Evolutionary conservation across 225 moss, liverwort and hornwort genomes (phyloP), one percentile per base, ranked within the genome.

Genomic region (Bryum argenteum): DNA sequence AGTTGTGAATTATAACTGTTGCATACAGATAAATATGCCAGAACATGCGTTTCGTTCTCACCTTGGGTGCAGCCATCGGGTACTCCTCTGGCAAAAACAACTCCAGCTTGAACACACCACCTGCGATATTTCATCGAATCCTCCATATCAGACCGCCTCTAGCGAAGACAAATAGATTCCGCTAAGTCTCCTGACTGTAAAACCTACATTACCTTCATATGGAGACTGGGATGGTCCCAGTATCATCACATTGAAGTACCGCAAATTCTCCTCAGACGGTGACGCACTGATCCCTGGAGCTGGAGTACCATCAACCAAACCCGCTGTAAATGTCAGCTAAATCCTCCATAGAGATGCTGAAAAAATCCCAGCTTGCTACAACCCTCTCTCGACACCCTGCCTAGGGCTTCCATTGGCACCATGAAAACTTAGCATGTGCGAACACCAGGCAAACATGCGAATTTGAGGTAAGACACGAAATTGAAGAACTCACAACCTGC

Each of bases 201-300:
- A n/a, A n/a, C n/a, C 65, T 9, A 1, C 1, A 59, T 65, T 73
- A 78, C 81, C 81, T 82, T 82, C 81, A 50, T 78, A 96, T 10
- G 93, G 91, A 38, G 96, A 96, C 66, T 93, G 91, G 0, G 96
- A 89, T 66, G 93, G 96, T 18, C 93, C 96, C 77, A 96, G 45
- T 54, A 96, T 96, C 96, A 93, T 96, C 50, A 96, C 96, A 89
- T 96, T 96, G 80, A 96, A 96, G 60, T 93, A 96, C 18, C 93
- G 96, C 72, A 93, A 72, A 76, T 96, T 96, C 67, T 96, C 93
- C 80, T 96, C 96, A 0, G 91, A 96, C 20, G 93, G 96, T 17
- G 96, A 96, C 43, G 96, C 93, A 78, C 93, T 96, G 69, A 96
- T 96, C 45, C 96, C 96, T 19, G 91, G 96, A 61, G 96, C 93